Evolutionary conservation across 306 rosid genomes (phyloP).

Genomic region (Leucaena leucocephala): DNA sequence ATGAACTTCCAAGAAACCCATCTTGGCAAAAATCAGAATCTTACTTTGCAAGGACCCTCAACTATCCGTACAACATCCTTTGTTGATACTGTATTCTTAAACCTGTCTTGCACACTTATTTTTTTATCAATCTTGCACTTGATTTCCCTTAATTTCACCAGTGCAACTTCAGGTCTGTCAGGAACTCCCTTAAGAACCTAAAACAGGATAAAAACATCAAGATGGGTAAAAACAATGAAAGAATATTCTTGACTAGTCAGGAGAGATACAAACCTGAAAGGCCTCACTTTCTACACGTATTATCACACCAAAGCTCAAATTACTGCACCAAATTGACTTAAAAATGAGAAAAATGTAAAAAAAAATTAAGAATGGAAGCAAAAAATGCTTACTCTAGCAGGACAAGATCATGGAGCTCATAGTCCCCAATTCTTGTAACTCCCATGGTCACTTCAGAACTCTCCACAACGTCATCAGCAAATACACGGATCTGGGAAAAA

Average conservation of each 20-base stretch:
- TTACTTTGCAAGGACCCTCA: conserved; percentile 92
- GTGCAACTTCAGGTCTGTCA: conserved; percentile 86
- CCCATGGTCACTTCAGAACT: conserved; percentile 98
- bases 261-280: conserved; percentile 68
- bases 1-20: conserved; percentile 33
- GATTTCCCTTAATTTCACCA: conserved; percentile 86
- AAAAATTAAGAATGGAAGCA: neutral
- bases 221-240: neutral
- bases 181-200: conserved; percentile 97
- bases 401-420: conserved; percentile 97
- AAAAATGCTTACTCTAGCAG: conserved; percentile 76
- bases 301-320: conserved; percentile 87
- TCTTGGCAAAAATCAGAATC: conserved; percentile 36
- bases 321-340: conserved; percentile 62
- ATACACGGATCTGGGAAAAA: conserved; percentile 78
- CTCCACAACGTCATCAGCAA: conserved; percentile 99
- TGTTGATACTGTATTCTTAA: conserved; percentile 69
- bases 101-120: conserved; percentile 76
- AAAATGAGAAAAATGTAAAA: conserved; percentile 33
- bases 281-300: conserved; percentile 98
- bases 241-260: neutral
- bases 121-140: conserved; percentile 90
- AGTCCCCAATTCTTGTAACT: conserved; percentile 88
- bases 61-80: conserved; percentile 88
- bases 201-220: conserved; percentile 32